Conservation (phyloP, 202 grass and related monocot species). For the Zizania palustris region DNA sequence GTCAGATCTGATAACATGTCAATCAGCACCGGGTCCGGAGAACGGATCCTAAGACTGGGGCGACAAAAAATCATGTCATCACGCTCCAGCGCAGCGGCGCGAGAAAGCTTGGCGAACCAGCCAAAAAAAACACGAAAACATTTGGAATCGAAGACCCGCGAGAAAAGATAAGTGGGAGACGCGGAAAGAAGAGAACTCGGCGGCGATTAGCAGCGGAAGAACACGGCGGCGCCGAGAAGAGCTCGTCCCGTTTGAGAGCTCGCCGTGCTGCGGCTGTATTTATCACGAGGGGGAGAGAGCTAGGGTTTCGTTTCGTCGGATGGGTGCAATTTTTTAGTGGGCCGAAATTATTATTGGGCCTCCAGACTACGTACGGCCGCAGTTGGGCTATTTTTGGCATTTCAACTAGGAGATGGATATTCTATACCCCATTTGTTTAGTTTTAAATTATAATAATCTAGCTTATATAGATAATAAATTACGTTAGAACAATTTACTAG, state of each 20-base stretch:
- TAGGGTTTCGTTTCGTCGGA: slow-evolving; percentile 28
- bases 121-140: too few relatives aligned
- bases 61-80: slow-evolving; percentile 62
- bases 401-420: background rate
- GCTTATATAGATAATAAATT: too few relatives aligned
- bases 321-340: background rate
- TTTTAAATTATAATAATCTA: too few relatives aligned
- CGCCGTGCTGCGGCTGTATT: background rate
- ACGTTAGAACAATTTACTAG: too few relatives aligned
- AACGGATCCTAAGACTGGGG: slow-evolving; percentile 53
- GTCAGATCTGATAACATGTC: slow-evolving; percentile 58
- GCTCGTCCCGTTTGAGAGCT: too few relatives aligned
- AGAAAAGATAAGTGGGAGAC: too few relatives aligned
- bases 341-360: background rate
- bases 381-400: background rate
- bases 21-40: slow-evolving; percentile 55
- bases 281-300: background rate
- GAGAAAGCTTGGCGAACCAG: background rate
- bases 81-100: background rate
- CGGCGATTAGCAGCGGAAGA: background rate
- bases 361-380: background rate
- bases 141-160: background rate
- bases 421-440: too few relatives aligned
- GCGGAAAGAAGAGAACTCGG: background rate
- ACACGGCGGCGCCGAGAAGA: background rate